These are phyloP conservation scores for Pistacia integerrima DNA, from an alignment of 345 rosid genomes.

Conservation along the genomic window DNA sequence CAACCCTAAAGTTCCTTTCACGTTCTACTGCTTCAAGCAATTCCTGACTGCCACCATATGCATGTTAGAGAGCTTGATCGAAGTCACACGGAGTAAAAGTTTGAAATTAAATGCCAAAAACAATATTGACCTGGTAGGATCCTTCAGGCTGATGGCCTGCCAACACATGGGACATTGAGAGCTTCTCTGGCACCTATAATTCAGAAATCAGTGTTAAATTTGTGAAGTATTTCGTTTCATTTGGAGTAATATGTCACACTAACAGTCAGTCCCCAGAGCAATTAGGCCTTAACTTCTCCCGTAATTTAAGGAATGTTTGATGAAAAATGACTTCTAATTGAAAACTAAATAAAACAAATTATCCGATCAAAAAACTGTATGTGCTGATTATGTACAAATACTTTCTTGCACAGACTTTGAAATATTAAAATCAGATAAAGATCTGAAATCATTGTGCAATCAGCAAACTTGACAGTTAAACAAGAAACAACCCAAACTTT, in stretches of 20 bases:
- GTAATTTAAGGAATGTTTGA: neutral
- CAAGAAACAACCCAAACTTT: constrained; percentile 5
- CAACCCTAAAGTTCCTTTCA: constrained; percentile 54
- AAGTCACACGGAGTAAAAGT: neutral
- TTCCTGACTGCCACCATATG: constrained; percentile 49
- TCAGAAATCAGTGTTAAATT: neutral
- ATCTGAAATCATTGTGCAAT: neutral
- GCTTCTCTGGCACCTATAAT: constrained; percentile 73
- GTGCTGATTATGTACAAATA: neutral
- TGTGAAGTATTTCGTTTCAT: constrained; percentile 1
- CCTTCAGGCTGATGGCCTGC: constrained; percentile 68
- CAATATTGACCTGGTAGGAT: constrained; percentile 49
- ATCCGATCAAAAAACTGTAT: neutral
- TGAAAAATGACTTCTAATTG: neutral
- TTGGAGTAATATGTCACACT: neutral
- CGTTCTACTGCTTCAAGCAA: constrained; percentile 70
- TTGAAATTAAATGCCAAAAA: neutral
- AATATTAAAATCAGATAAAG: neutral
- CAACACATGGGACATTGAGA: constrained; percentile 85
- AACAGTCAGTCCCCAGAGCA: neutral
- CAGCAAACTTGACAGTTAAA: neutral
- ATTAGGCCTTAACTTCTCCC: neutral
- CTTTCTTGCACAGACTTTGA: neutral
- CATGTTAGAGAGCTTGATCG: constrained; percentile 14
- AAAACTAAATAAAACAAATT: neutral